These are phyloP conservation scores for Cryomyces minteri DNA, from an alignment of 495 filamentous ascomycete genomes.

Conservation along the genomic window DNA sequence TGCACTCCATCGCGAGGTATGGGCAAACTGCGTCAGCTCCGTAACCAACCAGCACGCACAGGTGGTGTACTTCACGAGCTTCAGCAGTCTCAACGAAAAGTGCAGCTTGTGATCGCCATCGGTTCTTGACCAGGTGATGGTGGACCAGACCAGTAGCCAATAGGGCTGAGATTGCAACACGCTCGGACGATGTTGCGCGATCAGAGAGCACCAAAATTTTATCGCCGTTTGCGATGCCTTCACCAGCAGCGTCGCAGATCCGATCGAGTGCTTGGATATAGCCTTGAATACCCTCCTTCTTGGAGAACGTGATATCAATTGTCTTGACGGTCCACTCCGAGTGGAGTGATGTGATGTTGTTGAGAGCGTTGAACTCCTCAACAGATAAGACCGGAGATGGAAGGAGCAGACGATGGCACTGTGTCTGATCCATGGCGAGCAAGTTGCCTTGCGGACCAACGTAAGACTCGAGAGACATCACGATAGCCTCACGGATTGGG, in stretches of 20 bases:
- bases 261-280: constrained; percentile 80
- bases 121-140: constrained; percentile 92
- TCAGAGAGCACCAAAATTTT: constrained; percentile 85
- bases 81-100: constrained; percentile 88
- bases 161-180: constrained; percentile 75
- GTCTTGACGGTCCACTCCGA: constrained; percentile 74
- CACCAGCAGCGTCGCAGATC: constrained; percentile 74
- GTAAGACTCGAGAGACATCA: constrained; percentile 98
- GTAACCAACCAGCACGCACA: constrained; percentile 94
- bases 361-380: constrained; percentile 79
- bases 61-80: constrained; percentile 95
- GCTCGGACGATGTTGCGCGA: constrained; percentile 64
- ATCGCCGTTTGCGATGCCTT: constrained; percentile 70
- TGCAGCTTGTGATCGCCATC: constrained; percentile 82
- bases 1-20: constrained; percentile 94
- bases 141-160: constrained; percentile 91
- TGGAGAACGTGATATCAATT: constrained; percentile 96
- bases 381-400: constrained; percentile 86
- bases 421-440: constrained; percentile 79
- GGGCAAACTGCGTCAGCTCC: constrained; percentile 94
- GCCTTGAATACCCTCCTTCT: constrained; percentile 63
- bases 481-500: constrained; percentile 93
- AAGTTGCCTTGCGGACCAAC: constrained; percentile 96
- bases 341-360: constrained; percentile 56
- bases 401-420: constrained; percentile 74